Percentiles rank a stretch among this genome's conserved stretches.
Evolutionary conservation across 2,329 filamentous ascomycete genomes (phyloP).

Genomic region (Elsinoe perseae): DNA sequence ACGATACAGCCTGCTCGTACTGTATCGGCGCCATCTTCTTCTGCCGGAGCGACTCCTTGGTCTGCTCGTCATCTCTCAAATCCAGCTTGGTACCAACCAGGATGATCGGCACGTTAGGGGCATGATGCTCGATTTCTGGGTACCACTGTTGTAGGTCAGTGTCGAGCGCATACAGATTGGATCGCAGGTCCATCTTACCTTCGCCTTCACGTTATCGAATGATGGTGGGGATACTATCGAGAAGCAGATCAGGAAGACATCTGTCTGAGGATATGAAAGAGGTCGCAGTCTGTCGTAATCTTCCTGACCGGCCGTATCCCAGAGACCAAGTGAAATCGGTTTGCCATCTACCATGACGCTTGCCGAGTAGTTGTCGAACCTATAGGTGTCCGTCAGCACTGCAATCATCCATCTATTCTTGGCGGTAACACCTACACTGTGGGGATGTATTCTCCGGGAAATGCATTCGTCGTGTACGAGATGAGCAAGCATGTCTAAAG

Average conservation of each 20-base stretch:
- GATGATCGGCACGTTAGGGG: conserved; percentile 90
- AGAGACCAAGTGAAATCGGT: conserved; percentile 90
- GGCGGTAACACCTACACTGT: conserved; percentile 62
- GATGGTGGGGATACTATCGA: conserved; percentile 96
- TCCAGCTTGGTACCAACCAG: conserved; percentile 96
- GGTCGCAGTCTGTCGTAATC: conserved; percentile 94
- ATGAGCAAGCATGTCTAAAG: conserved; percentile 92
- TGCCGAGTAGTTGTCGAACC: conserved; percentile 98
- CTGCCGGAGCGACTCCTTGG: conserved; percentile 70
- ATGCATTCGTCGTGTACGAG: conserved; percentile 98
- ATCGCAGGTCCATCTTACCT: conserved; percentile 52
- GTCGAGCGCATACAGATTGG: background rate
- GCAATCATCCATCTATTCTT: background rate
- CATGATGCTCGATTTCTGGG: conserved; percentile 95
- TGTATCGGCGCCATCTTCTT: conserved; percentile 97
- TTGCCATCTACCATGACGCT: conserved; percentile 99
- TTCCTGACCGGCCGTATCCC: conserved; percentile 98
- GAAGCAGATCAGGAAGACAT: conserved; percentile 97
- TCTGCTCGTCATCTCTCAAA: conserved; percentile 78
- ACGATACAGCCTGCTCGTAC: conserved; percentile 81
- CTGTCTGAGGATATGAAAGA: conserved; percentile 94
- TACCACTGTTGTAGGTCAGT: conserved; percentile 62
- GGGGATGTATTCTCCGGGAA: conserved; percentile 99
- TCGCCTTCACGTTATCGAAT: conserved; percentile 98
- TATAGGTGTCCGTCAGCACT: conserved; percentile 33